Base-by-base conservation (phyloP, 257 asterid species). In the Solanum habrochaites region DNA sequence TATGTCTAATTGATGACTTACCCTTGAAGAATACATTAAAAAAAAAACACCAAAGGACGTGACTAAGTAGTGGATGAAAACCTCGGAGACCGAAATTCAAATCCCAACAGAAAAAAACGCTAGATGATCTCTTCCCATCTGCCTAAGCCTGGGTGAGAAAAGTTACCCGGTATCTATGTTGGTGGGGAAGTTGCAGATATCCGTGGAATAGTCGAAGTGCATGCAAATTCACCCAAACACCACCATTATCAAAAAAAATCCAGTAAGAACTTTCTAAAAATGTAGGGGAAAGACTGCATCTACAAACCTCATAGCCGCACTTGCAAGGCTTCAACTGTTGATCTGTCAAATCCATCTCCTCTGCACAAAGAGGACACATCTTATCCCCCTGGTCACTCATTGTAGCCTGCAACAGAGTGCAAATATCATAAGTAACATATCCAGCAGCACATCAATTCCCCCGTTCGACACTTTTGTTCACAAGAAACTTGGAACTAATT, bases 281-380 rank as follows among this genome's bases (percentile, higher is more conserved):
- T 45, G 20, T 16, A 27, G 27, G 25, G 64, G 25, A 18, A 78
- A 78, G 49, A 78, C 8, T 43, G 40, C 62, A 78, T 27, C 8
- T 14, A 27, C 84, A 45, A 87, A 97, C 99, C 94, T 97, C 97
- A 84, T 97, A 97, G 83, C 99, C 99, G 56, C 98, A 97, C 91
- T 95, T 95, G 98, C 99, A 97, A 64, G 99, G 98, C 91, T 95
- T 97, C 95, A 97, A 91, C 90, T 97, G 99, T 93, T 94, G 98
- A 90, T 97, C 99, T 69, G 99, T 97, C 91, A 94, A 89, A 90
- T 97, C 99, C 99, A 97, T 97, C 93, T 94, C 99, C 95, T 97
- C 99, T 0, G 99, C 97, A 83, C 99, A 96, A 87, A 96, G 98
- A 93, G 99, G 99, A 91, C 99, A 96, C 85, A 93, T 91, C 91